Conservation (phyloP, 2,329 filamentous ascomycete species). For the Byssochlamys sp. region DNA sequence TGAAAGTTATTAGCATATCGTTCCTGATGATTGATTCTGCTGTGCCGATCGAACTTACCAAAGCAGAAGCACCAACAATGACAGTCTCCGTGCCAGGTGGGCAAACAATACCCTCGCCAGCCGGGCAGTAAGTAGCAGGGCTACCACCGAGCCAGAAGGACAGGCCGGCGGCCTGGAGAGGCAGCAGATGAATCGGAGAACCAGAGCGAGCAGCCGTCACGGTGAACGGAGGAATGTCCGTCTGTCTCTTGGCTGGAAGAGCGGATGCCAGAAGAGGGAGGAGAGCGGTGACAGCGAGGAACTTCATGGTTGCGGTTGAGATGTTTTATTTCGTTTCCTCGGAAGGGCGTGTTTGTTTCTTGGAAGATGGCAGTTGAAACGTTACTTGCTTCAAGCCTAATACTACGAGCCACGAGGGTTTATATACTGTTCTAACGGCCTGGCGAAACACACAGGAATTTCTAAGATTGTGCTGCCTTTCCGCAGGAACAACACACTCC, state of each 20-base stretch:
- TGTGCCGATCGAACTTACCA: slow-evolving; percentile 20
- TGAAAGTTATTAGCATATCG: neutral
- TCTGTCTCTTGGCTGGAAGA: neutral
- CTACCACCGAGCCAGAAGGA: slow-evolving; percentile 43
- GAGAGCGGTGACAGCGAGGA: neutral
- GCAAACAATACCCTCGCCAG: slow-evolving; percentile 25
- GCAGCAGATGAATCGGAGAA: slow-evolving; percentile 35
- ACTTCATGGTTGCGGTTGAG: neutral
- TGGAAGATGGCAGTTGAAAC: neutral
- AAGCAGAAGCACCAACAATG: slow-evolving; percentile 28
- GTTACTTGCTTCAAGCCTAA: neutral
- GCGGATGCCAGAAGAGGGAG: neutral
- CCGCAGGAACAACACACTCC: neutral
- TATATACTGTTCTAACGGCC: neutral
- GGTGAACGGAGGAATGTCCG: neutral
- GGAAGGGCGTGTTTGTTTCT: neutral
- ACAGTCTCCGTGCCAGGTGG: slow-evolving; percentile 41
- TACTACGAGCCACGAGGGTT: neutral
- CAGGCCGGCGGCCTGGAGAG: slow-evolving; percentile 39
- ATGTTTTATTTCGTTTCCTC: neutral
- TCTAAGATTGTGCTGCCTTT: neutral
- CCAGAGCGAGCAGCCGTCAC: neutral
- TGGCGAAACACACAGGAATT: neutral
- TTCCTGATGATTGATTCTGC: slow-evolving; percentile 6
- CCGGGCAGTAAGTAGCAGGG: slow-evolving; percentile 43